A percentile compares a stretch with the other conserved stretches of the same genome.
Conservation (phyloP, 257 asterid genomes). For the Solanum corneliomulleri region DNA sequence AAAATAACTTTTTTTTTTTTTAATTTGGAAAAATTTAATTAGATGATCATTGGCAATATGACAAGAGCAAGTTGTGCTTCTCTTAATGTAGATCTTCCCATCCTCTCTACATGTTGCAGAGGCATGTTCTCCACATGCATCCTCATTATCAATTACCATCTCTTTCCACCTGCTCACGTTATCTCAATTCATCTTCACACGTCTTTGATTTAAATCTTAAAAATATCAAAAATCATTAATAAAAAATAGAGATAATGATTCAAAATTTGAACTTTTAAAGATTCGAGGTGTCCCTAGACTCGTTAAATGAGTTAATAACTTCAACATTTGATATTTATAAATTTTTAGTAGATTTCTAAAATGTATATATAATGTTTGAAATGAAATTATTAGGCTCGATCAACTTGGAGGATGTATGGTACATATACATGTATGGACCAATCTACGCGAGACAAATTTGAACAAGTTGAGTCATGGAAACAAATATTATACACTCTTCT, state of each 20-base stretch:
- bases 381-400: not conserved
- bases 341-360: not conserved
- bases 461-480: not conserved
- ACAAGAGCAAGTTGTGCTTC: constrained; percentile 27
- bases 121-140: constrained; percentile 56
- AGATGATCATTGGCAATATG: constrained; percentile 23
- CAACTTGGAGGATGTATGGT: not conserved
- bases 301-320: not conserved
- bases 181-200: not conserved
- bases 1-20: not conserved
- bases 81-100: constrained; percentile 29
- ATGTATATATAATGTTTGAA: not conserved
- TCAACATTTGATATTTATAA: no score
- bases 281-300: not conserved
- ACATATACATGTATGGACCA: not conserved
- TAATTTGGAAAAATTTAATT: not conserved
- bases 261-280: not conserved
- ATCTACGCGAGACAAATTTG: not conserved
- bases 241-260: fast-evolving
- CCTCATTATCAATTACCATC: constrained; percentile 12
- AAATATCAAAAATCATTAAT: not conserved
- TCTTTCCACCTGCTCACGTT: not conserved
- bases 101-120: constrained; percentile 36
- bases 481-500: not conserved
- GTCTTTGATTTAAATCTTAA: fast-evolving